These are phyloP conservation scores for Euphorbia tirucalli DNA, from an alignment of 345 rosid species.

Conservation along the genomic window DNA sequence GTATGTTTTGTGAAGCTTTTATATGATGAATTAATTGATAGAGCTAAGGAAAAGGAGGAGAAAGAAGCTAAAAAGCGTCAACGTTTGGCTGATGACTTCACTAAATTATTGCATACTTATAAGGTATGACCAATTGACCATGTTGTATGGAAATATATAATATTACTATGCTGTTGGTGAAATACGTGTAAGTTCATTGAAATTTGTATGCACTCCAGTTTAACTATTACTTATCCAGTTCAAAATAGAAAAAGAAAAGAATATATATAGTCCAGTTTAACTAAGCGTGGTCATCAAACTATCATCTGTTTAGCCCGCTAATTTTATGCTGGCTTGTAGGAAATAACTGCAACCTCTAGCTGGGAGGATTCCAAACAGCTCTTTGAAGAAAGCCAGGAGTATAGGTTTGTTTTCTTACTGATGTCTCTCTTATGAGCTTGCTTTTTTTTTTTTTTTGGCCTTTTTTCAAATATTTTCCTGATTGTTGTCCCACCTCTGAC, in stretches of 20 bases:
- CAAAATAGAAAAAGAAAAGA: no score
- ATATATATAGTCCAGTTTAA: no score
- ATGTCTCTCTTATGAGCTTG: not conserved
- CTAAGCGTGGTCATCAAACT: not conserved
- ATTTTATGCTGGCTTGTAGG: constrained; percentile 45
- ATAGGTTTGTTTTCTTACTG: constrained; percentile 40
- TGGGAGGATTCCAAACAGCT: constrained; percentile 82
- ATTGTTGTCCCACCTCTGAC: not conserved
- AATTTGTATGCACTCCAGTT: not conserved
- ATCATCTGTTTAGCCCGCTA: not conserved
- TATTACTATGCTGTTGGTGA: no score
- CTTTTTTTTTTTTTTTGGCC: not conserved
- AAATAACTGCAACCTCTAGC: constrained; percentile 62
- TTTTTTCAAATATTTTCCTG: not conserved
- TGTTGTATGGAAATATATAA: not conserved
- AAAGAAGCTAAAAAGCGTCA: constrained; percentile 92
- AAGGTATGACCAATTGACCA: constrained; percentile 48
- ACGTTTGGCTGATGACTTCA: constrained; percentile 83
- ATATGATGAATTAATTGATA: constrained; percentile 74
- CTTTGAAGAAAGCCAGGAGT: constrained; percentile 81
- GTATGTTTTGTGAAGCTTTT: constrained; percentile 55
- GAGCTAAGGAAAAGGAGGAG: constrained; percentile 92
- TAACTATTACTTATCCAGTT: no score
- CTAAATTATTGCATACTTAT: constrained; percentile 51
- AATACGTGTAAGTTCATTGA: not conserved